Evolutionary conservation across 2,329 filamentous ascomycete species (phyloP).

Genomic region (Mycosphaerella sp.): DNA sequence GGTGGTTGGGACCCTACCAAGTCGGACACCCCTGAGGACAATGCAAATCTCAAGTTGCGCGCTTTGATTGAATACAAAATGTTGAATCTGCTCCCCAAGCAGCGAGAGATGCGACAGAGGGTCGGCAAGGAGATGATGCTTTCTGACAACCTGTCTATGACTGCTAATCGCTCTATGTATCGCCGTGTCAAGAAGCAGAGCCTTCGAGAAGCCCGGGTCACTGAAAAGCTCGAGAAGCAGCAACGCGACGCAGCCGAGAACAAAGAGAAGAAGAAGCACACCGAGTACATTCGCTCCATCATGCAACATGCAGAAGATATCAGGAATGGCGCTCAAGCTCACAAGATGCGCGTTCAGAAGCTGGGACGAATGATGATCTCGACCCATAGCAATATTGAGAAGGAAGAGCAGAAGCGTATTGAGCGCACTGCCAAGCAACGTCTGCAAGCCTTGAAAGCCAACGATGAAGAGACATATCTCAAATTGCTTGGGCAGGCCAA

Average conservation of each 20-base stretch:
- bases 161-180: conserved; percentile 84
- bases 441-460: conserved; percentile 96
- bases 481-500: conserved; percentile 97
- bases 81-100: conserved; percentile 78
- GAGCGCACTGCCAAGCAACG: conserved; percentile 98
- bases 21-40: conserved; percentile 61
- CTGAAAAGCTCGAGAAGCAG: conserved; percentile 98
- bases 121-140: conserved; percentile 90
- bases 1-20: conserved; percentile 75
- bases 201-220: conserved; percentile 88
- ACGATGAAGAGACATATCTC: conserved; percentile 98
- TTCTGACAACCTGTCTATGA: conserved; percentile 95
- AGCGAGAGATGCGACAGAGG: conserved; percentile 76
- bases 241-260: conserved; percentile 93
- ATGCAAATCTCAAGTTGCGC: conserved; percentile 79
- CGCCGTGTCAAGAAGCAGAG: conserved; percentile 97
- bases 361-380: conserved; percentile 81
- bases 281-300: conserved; percentile 83
- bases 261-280: conserved; percentile 96
- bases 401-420: conserved; percentile 97
- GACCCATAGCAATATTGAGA: conserved; percentile 94
- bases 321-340: conserved; percentile 57
- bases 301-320: conserved; percentile 76
- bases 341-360: conserved; percentile 73
- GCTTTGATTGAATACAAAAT: conserved; percentile 95